Evolutionary conservation across 257 asterid genomes (phyloP), one percentile per base, ranked within the genome.

Genomic region (Leptodermis oblonga): DNA sequence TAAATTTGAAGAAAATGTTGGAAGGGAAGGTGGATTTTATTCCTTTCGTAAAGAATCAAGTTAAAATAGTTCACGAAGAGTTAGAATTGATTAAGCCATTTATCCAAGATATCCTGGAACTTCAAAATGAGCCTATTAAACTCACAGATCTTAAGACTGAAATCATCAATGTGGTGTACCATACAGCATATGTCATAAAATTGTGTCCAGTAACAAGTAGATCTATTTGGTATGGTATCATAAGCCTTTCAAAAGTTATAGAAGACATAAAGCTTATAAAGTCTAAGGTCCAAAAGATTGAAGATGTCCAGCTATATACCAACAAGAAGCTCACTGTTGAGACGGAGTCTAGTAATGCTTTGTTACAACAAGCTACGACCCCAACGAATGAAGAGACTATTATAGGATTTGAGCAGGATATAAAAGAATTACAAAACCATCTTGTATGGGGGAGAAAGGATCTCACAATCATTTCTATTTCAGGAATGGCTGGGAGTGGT

Each of bases 371-470:
- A 1, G 37, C 17, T 18, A 39, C 53, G 2, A 26, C 48, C 17
- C 48, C 45, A 31, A 45, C 2, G 22, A 23, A 23, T 15, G 60
- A 30, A 30, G 68, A 36, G 22, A 26, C 0, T 10, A 36, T 67
- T 11, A 64, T 69, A 43, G 62, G 52, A 4, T 55, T 75, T 6
- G 28, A 39, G 20, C 67, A 75, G 30, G 64, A 68, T 31, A 64
- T 10, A 54, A 10, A 23, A 22, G 4, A 1, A 13, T 52, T 68
- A 11, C 5, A 36, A 1, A 22, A 56, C 14, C 30, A 30, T 2
- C 61, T 68, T 20, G 0, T 23, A 20, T 2, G 22, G 7, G 63
- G 72, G 2, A 0, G 37, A 5, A 7, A 6, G 17, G 14, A 37
- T 6, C 51, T 36, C 34, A 18, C 25, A 10, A 52, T 54, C 46